Conservation (phyloP, 2,329 filamentous ascomycete genomes). For the Aspergillus versicolor region DNA sequence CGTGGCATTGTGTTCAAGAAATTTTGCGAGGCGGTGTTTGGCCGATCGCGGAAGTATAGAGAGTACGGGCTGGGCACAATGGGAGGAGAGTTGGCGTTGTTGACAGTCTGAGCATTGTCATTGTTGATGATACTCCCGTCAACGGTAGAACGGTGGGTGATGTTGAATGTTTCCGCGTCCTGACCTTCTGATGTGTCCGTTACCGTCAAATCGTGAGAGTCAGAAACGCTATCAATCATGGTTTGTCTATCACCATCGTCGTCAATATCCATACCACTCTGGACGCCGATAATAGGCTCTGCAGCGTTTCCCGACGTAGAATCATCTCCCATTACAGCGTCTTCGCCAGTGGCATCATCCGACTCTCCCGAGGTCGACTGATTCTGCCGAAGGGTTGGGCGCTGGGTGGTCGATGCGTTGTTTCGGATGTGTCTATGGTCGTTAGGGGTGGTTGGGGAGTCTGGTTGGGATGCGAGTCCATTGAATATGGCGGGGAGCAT, state of each 20-base stretch:
- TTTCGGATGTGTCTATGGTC: constrained; percentile 62
- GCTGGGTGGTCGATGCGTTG: constrained; percentile 57
- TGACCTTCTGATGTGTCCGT: constrained; percentile 81
- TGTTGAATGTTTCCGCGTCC: constrained; percentile 88
- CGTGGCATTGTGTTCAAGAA: constrained; percentile 89
- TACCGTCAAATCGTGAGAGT: constrained; percentile 71
- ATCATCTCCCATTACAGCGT: constrained; percentile 73
- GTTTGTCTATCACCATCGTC: constrained; percentile 81
- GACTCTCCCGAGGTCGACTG: constrained; percentile 81
- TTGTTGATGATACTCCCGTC: constrained; percentile 81
- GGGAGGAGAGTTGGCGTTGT: constrained; percentile 70
- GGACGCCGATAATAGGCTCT: constrained; percentile 75
- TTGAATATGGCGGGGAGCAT: constrained; percentile 71
- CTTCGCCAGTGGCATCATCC: constrained; percentile 83
- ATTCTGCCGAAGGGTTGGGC: constrained; percentile 86
- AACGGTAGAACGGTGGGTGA: constrained; percentile 78
- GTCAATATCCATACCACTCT: constrained; percentile 79
- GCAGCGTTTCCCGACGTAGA: constrained; percentile 44
- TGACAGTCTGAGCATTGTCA: constrained; percentile 60
- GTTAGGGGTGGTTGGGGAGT: constrained; percentile 82
- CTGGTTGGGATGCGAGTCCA: constrained; percentile 80
- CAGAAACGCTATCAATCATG: constrained; percentile 69
- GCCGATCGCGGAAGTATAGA: constrained; percentile 75
- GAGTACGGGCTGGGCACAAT: constrained; percentile 71
- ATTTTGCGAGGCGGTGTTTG: constrained; percentile 65